Percentiles rank a stretch among this genome's conserved stretches.
These are phyloP conservation scores for Erodium moschatum DNA, from an alignment of 441 rosid genomes.

Conservation along the genomic window DNA sequence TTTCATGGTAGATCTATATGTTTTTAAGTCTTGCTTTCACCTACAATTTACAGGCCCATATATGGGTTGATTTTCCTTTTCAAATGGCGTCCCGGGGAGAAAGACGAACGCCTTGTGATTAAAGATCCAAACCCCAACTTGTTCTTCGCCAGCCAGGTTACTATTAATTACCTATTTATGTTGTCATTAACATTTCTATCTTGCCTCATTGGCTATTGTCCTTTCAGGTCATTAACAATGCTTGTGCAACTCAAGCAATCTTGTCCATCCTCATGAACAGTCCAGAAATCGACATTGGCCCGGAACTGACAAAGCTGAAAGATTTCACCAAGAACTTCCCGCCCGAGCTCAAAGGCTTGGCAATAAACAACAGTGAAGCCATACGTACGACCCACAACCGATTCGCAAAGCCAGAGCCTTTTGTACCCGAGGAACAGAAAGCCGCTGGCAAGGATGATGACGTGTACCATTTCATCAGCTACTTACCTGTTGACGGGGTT, in stretches of 20 bases:
- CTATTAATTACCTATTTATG: conserved; percentile 7
- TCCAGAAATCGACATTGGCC: conserved; percentile 79
- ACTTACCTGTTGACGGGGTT: conserved; percentile 79
- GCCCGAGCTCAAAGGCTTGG: conserved; percentile 85
- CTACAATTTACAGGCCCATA: conserved; percentile 55
- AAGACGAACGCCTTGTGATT: conserved; percentile 70
- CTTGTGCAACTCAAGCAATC: conserved; percentile 98
- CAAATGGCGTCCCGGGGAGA: conserved; percentile 93
- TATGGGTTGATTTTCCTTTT: conserved; percentile 93
- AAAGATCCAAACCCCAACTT: conserved; percentile 70
- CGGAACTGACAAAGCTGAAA: conserved; percentile 64
- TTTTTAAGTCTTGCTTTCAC: neutral
- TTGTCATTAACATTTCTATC: neutral
- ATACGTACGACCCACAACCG: conserved; percentile 86
- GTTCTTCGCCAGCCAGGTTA: conserved; percentile 88
- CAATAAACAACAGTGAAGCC: conserved; percentile 94
- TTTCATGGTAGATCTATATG: neutral
- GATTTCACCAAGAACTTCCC: conserved; percentile 89
- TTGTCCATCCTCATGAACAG: conserved; percentile 80
- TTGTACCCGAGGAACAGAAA: conserved; percentile 81
- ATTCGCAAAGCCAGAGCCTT: conserved; percentile 93
- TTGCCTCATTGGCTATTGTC: conserved; percentile 8
- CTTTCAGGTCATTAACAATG: conserved; percentile 69
- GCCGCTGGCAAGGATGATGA: conserved; percentile 79
- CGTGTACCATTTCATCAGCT: conserved; percentile 90